Evolutionary conservation across 768 basidiomycete genomes (phyloP).

Genomic region (Imleria badia): DNA sequence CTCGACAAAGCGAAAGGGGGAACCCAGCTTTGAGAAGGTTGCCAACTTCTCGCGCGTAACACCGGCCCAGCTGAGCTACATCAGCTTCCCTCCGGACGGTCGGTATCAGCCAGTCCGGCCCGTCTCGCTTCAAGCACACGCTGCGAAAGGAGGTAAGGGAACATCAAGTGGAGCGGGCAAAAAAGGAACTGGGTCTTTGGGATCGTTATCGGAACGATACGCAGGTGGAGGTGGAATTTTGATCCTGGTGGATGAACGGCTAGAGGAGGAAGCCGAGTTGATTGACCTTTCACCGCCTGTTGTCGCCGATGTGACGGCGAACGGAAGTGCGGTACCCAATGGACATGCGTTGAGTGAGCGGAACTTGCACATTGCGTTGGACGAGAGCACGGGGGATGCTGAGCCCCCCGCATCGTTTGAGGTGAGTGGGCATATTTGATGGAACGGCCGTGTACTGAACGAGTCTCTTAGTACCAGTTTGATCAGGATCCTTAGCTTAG

Average conservation of each 20-base stretch:
- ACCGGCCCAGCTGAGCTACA: conserved; percentile 80
- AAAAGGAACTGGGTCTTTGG: conserved; percentile 31
- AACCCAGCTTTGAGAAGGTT: conserved; percentile 73
- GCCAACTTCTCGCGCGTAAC: conserved; percentile 92
- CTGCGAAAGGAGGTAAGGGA: conserved; percentile 37
- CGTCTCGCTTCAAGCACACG: conserved; percentile 48
- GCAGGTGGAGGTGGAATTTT: conserved; percentile 87
- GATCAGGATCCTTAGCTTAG: conserved; percentile 51
- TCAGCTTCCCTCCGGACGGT: conserved; percentile 75
- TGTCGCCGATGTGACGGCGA: conserved; percentile 15
- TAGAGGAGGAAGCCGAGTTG: conserved; percentile 71
- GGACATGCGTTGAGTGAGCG: conserved; percentile 20
- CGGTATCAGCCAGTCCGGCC: conserved; percentile 90
- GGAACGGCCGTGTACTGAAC: conserved; percentile 19
- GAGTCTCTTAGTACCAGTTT: conserved; percentile 67
- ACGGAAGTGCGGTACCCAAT: conserved; percentile 32
- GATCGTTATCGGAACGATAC: conserved; percentile 54
- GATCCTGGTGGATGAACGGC: conserved; percentile 71
- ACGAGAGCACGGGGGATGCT: conserved; percentile 70
- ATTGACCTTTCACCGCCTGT: conserved; percentile 58
- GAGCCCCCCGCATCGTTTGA: conserved; percentile 81
- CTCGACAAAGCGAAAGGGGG: conserved; percentile 59
- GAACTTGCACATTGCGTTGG: conserved; percentile 61
- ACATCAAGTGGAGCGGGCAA: conserved; percentile 25
- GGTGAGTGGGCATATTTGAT: conserved; percentile 46